Evolutionary conservation across 768 basidiomycete genomes (phyloP), one percentile per base, ranked within the genome.

Genomic region (Omphalotus guepiniiformis): DNA sequence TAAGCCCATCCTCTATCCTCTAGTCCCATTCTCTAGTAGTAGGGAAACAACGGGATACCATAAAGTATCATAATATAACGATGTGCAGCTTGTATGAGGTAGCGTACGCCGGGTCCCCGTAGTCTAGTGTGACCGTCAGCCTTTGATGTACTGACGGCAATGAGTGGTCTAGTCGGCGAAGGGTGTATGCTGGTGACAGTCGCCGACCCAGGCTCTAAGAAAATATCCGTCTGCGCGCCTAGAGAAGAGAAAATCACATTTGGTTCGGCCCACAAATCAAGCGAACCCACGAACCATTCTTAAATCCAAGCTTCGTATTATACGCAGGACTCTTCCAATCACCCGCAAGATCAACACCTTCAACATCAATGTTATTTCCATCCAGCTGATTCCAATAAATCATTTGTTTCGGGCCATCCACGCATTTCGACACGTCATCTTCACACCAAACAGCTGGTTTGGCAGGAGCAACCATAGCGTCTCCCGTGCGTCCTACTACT

Each of bases 381-480:
- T 72, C 70, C 0, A 61, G 51, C 47, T 74, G 73, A 49, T 72
- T 61, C 67, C 67, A 74, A 47, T 55, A 72, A 12, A 75, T 53
- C 67, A 74, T 70, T 64, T 75, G 73, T 44, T 71, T 71, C 7
- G 73, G 55, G 2, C 73, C 73, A 11, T 52, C 19, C 4, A 64
- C 62, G 46, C 73, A 75, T 42, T 59, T 50, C 3, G 46, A 53
- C 19, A 53, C 55, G 25, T 59, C 55, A 21, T 59, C 63, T 54
- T 73, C 67, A 45, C 72, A 75, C 68, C 69, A 75, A n/a, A 67
- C 64, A 2, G 72, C 62, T 1, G 73, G 61, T 2, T 51, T 43
- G 9, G 60, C 68, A 6, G 63, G 55, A 3, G 65, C 63, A 15
- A 59, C 51, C 6, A 60, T 55, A 4, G 55, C 47, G 11, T 54